These are phyloP conservation scores for Thuja plicata DNA, from an alignment of 83 land plant genomes.

Conservation along the genomic window DNA sequence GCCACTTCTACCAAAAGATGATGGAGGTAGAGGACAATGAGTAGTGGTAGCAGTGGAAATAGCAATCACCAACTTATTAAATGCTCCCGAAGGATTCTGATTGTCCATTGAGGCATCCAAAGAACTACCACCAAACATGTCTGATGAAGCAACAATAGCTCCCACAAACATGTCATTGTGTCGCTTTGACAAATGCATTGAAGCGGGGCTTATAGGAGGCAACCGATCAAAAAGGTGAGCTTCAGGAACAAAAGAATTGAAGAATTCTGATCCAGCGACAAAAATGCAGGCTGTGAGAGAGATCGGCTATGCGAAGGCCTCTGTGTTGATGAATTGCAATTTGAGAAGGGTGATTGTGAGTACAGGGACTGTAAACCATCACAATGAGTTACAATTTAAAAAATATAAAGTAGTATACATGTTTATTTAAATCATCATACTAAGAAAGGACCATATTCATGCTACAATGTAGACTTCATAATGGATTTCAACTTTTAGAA, in stretches of 20 bases:
- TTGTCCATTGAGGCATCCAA: not conserved
- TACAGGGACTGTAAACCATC: not conserved
- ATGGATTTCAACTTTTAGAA: no score
- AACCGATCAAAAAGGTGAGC: no score
- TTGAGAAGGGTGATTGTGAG: not conserved
- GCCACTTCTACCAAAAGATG: no score
- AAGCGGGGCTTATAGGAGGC: not conserved
- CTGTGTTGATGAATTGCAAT: not conserved
- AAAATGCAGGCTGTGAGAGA: slow-evolving; percentile 8
- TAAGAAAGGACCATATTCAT: no score
- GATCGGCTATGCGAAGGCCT: slow-evolving; percentile 8
- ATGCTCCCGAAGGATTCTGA: no score
- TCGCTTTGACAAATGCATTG: not conserved
- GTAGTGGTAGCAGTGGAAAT: no score
- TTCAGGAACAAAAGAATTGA: not conserved
- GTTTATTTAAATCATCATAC: no score
- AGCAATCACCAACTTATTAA: no score
- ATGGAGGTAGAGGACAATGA: no score
- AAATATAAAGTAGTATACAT: no score
- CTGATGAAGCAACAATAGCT: not conserved
- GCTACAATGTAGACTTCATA: no score
- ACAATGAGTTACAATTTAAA: no score
- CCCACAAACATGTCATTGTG: not conserved
- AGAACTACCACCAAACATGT: not conserved
- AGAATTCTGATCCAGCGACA: not conserved